Percentiles rank a stretch among this genome's conserved stretches.
Evolutionary conservation across 2,329 filamentous ascomycete genomes (phyloP).

Genomic region (Ceratocystis albifundus): DNA sequence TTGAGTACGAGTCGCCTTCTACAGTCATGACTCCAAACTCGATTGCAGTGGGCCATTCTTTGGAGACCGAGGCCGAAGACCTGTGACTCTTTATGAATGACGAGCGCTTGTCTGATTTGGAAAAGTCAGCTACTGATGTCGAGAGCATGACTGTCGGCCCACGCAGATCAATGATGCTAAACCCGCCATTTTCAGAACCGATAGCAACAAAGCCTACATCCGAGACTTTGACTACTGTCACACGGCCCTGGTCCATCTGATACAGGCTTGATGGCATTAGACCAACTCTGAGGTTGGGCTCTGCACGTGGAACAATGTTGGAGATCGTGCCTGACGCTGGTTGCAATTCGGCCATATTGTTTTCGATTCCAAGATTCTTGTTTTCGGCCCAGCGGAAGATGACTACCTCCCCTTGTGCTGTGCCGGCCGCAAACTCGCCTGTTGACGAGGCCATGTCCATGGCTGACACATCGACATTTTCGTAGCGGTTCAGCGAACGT

Average conservation of each 20-base stretch:
- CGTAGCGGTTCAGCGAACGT: constrained; percentile 65
- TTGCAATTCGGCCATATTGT: constrained; percentile 34
- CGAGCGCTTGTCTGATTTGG: constrained; percentile 62
- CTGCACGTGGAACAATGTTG: constrained; percentile 60
- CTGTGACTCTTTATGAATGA: constrained; percentile 49
- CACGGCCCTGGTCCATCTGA: constrained; percentile 42
- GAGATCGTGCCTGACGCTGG: constrained; percentile 59
- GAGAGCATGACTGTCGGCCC: constrained; percentile 76
- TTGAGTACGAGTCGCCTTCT: constrained; percentile 90
- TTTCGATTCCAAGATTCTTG: constrained; percentile 55
- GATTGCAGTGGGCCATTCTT: constrained; percentile 68
- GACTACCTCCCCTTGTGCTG: constrained; percentile 70
- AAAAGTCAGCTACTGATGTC: constrained; percentile 58
- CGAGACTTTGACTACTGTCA: constrained; percentile 72
- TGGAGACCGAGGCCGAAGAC: constrained; percentile 29
- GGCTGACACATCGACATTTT: constrained; percentile 63
- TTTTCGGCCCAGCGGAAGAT: constrained; percentile 86
- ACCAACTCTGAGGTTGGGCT: constrained; percentile 64
- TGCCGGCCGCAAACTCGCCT: constrained; percentile 74
- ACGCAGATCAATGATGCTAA: constrained; percentile 77
- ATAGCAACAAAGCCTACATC: constrained; percentile 85
- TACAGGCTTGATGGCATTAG: constrained; percentile 70
- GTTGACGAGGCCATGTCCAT: constrained; percentile 71
- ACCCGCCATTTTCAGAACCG: constrained; percentile 69
- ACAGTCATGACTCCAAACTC: constrained; percentile 91